Evolutionary conservation across 192 early-diverging fungal genomes (phyloP), one percentile per base, ranked within the genome.

Genomic region (Mortierella hygrophila): DNA sequence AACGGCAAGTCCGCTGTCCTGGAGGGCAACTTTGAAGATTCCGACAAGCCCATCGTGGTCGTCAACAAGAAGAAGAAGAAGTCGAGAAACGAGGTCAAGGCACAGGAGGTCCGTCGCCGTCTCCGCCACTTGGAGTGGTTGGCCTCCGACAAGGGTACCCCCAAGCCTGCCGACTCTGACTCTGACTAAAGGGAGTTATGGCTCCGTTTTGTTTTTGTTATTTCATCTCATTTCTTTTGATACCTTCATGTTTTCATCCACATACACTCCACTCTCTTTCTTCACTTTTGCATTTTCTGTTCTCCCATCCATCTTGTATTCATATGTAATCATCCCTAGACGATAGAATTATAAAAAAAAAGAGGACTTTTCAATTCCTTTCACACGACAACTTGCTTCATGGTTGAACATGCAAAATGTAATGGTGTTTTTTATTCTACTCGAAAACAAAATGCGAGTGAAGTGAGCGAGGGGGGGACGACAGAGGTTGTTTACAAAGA

Each of bases 51-150:
- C 10, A 87, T 89, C 79, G 89, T 89, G 16, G 90, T 91, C n/a
- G 77, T 90, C 6, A 88, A 87, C 82, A 91, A 91, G 83, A 90
- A 90, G 84, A 92, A 92, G 89, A 90, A 91, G 88, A 90, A 90
- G 89, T 91, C 89, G 32, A 81, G 89, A 75, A 92, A 92, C 82
- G 88, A 92, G 11, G 35, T 92, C 70, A 92, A 92, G 81, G 88
- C 78, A 4, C 88, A 89, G 74, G 89, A 89, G 52, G 87, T 83
- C 41, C 89, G 91, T 78, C 89, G 90, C 41, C 87, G 91, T 83
- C 86, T 82, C 32, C 88, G 91, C 72, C 91, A 92, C 54, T 76
- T 92, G 55, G 88, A 92, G 76, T 92, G 91, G 91, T 63, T 92
- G 15, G 88, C 89, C 49, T 81, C 79, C 13, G 84, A 86, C 72